Evolutionary conservation across 768 basidiomycete genomes (phyloP).

Genomic region (Pholiota conissans): DNA sequence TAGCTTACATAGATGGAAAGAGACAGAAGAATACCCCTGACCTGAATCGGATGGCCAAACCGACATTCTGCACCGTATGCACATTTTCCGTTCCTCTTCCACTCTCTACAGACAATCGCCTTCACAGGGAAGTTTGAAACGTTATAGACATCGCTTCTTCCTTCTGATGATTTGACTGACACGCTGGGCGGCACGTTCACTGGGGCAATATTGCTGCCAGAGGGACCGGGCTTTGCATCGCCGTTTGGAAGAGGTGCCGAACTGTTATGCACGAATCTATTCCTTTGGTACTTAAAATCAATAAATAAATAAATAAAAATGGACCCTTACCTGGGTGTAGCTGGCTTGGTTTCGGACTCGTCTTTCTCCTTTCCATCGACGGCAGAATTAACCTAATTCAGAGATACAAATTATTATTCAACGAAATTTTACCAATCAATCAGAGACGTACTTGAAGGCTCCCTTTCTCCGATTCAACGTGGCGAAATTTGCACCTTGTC

Average conservation of each 20-base stretch:
- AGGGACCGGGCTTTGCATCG: background rate
- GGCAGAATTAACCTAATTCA: too few relatives aligned
- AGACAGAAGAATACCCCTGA: constrained; percentile 7
- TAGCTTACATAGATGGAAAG: background rate
- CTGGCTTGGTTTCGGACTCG: too few relatives aligned
- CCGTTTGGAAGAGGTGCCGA: background rate
- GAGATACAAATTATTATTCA: too few relatives aligned
- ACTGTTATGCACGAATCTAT: background rate
- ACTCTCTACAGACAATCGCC: constrained; percentile 6
- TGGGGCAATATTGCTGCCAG: background rate
- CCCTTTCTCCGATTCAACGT: background rate
- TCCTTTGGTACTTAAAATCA: background rate
- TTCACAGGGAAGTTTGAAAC: background rate
- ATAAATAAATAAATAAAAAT: too few relatives aligned
- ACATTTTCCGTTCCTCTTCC: constrained; percentile 37
- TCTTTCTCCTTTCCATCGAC: too few relatives aligned
- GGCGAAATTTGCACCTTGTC: background rate
- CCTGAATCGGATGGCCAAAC: constrained; percentile 32
- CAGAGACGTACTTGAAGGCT: background rate
- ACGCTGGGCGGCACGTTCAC: background rate
- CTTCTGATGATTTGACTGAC: too few relatives aligned
- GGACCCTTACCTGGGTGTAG: too few relatives aligned
- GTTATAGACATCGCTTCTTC: background rate
- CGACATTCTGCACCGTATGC: constrained; percentile 33
- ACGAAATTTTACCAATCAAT: too few relatives aligned